A percentile compares a stretch with the other conserved stretches of the same genome.
These are phyloP conservation scores for Boletus rubescentipes DNA, from an alignment of 768 basidiomycete species.

Conservation along the genomic window DNA sequence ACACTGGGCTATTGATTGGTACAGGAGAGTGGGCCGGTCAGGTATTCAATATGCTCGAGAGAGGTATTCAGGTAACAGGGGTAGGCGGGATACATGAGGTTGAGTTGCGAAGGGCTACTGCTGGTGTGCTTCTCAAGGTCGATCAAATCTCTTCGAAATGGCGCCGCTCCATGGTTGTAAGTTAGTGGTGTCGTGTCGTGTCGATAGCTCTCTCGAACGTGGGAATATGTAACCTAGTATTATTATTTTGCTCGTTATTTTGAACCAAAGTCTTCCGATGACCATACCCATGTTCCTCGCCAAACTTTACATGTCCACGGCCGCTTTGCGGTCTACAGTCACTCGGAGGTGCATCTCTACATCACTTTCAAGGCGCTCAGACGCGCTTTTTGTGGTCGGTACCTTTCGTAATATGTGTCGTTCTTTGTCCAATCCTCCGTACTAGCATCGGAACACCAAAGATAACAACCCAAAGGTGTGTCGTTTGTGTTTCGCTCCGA, in stretches of 20 bases:
- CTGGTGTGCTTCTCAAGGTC: constrained; percentile 79
- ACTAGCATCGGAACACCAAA: constrained; percentile 89
- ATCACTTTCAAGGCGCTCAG: constrained; percentile 56
- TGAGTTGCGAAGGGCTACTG: constrained; percentile 65
- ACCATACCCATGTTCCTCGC: constrained; percentile 22
- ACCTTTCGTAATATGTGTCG: constrained; percentile 3
- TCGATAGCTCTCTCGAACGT: background rate
- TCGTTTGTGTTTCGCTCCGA: background rate
- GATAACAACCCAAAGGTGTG: constrained; percentile 90
- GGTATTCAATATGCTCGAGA: constrained; percentile 64
- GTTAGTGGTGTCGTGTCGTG: background rate
- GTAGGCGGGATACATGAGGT: constrained; percentile 65
- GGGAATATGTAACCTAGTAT: constrained; percentile 12
- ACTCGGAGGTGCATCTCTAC: constrained; percentile 35
- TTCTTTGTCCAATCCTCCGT: constrained; percentile 15
- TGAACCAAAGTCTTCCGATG: background rate
- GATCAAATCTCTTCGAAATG: constrained; percentile 69
- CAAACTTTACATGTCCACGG: constrained; percentile 10
- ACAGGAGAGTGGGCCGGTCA: constrained; percentile 78
- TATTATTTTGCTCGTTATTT: background rate
- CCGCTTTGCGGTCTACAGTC: constrained; percentile 17
- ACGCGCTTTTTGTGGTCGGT: constrained; percentile 86
- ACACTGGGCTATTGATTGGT: constrained; percentile 67
- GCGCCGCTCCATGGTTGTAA: constrained; percentile 60
- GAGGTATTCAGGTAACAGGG: constrained; percentile 58